Percentiles rank a stretch among this genome's conserved stretches.
Conservation (phyloP, 2,329 filamentous ascomycete species). For the Pseudocercospora ulei region DNA sequence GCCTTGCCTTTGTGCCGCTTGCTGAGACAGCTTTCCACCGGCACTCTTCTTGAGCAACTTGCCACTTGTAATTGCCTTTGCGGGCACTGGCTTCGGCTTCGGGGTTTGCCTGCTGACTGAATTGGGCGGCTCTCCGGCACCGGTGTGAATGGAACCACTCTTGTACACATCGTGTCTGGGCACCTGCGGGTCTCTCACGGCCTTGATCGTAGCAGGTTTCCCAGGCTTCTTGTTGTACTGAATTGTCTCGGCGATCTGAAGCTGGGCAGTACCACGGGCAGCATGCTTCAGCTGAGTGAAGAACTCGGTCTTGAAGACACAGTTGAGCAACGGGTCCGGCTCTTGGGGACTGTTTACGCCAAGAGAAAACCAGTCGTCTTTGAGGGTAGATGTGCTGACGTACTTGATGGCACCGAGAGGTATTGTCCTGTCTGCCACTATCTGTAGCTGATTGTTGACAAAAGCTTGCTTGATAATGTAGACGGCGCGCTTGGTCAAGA, state of each 20-base stretch:
- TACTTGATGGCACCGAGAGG: slow-evolving; percentile 82
- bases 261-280: slow-evolving; percentile 67
- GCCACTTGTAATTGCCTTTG: slow-evolving; percentile 83
- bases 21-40: slow-evolving; percentile 60
- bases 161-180: slow-evolving; percentile 76
- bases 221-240: slow-evolving; percentile 97
- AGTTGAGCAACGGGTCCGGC: slow-evolving; percentile 85
- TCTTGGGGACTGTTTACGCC: slow-evolving; percentile 84
- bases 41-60: slow-evolving; percentile 72
- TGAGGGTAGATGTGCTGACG: slow-evolving; percentile 66
- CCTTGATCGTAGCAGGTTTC: slow-evolving; percentile 81
- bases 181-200: slow-evolving; percentile 72
- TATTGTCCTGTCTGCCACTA: slow-evolving; percentile 70
- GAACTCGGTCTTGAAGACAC: slow-evolving; percentile 91
- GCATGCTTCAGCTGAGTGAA: slow-evolving; percentile 80
- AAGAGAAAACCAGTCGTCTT: slow-evolving; percentile 95
- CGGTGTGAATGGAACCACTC: slow-evolving; percentile 81
- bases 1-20: slow-evolving; percentile 39
- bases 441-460: slow-evolving; percentile 70
- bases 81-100: slow-evolving; percentile 72
- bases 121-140: slow-evolving; percentile 69
- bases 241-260: slow-evolving; percentile 75
- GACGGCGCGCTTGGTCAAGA: slow-evolving; percentile 71
- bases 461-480: slow-evolving; percentile 81
- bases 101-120: slow-evolving; percentile 78